Evolutionary conservation across 257 asterid genomes (phyloP).

Genomic region (Ajuga chamaepitys): DNA sequence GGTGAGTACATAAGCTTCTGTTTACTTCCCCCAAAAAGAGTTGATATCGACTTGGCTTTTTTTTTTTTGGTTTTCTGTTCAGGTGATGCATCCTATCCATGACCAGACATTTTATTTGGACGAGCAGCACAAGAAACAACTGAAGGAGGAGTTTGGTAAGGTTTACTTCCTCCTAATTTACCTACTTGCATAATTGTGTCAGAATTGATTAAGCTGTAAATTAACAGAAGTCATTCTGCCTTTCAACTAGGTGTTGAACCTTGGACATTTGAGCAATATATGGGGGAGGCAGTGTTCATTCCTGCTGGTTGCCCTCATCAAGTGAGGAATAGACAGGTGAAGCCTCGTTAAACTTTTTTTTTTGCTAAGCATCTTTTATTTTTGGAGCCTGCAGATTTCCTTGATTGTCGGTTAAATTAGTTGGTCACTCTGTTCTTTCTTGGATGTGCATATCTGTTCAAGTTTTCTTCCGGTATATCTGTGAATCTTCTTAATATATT

Average conservation of each 20-base stretch:
- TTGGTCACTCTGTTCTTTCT: not conserved
- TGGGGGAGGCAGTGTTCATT: slow-evolving; percentile 85
- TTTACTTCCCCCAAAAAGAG: not conserved
- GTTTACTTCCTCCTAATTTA: no score
- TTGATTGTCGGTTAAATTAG: not conserved
- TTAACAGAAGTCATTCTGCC: not conserved
- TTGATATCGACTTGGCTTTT: not conserved
- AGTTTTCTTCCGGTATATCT: not conserved
- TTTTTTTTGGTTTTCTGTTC: no score
- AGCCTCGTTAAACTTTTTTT: not conserved
- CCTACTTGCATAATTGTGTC: not conserved
- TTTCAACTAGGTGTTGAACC: slow-evolving; percentile 56
- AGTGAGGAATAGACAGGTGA: slow-evolving; percentile 74
- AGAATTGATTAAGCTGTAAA: slow-evolving; percentile 6
- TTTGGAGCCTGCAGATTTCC: not conserved
- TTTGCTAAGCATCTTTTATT: not conserved
- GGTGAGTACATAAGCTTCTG: slow-evolving; percentile 27
- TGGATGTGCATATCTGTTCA: not conserved
- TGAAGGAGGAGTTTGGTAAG: slow-evolving; percentile 66
- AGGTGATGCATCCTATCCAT: slow-evolving; percentile 81
- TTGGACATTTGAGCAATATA: slow-evolving; percentile 79
- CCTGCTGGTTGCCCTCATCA: slow-evolving; percentile 96
- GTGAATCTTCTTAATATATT: not conserved
- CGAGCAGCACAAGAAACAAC: slow-evolving; percentile 36
- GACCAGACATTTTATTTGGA: slow-evolving; percentile 63